Percentiles rank a stretch among this genome's conserved stretches.
These are phyloP conservation scores for Clavispora phyllophila DNA, from an alignment of 805 yeast genomes.

Conservation along the genomic window DNA sequence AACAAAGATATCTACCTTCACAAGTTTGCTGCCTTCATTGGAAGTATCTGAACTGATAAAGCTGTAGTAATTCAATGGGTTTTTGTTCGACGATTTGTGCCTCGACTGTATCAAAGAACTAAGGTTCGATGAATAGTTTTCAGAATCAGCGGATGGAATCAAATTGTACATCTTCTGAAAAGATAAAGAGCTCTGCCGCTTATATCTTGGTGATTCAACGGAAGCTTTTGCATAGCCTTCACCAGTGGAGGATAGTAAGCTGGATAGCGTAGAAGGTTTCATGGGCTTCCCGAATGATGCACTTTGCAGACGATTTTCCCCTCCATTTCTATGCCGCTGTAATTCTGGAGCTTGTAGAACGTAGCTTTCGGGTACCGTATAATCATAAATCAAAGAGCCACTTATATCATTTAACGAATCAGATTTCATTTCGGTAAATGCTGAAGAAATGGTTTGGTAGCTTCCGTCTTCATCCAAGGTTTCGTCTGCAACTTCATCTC, in stretches of 20 bases:
- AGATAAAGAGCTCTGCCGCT: constrained; percentile 5
- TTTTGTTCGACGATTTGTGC: constrained; percentile 27
- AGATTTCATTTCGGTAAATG: constrained; percentile 40
- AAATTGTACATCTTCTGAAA: constrained; percentile 11
- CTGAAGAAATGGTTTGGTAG: constrained; percentile 17
- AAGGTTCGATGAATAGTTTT: constrained; percentile 7
- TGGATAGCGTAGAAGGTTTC: neutral
- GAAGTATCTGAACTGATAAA: constrained; percentile 30
- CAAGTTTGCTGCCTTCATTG: constrained; percentile 8
- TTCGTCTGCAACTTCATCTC: constrained; percentile 24
- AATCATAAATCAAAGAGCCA: constrained; percentile 18
- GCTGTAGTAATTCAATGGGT: constrained; percentile 41
- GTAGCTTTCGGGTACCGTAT: constrained; percentile 14
- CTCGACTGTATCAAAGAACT: constrained; percentile 40
- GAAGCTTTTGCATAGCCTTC: neutral
- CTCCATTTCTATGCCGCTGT: constrained; percentile 1
- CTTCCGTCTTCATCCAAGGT: constrained; percentile 22
- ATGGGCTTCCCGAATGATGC: neutral
- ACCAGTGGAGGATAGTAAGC: neutral
- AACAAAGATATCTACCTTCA: constrained; percentile 23
- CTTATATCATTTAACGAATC: constrained; percentile 31
- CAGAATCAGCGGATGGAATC: constrained; percentile 4
- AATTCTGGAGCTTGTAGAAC: constrained; percentile 5
- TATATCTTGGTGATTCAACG: neutral
- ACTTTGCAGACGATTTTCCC: neutral